Evolutionary conservation across 345 rosid genomes (phyloP).

Genomic region (Rhodomyrtus tomentosa): DNA sequence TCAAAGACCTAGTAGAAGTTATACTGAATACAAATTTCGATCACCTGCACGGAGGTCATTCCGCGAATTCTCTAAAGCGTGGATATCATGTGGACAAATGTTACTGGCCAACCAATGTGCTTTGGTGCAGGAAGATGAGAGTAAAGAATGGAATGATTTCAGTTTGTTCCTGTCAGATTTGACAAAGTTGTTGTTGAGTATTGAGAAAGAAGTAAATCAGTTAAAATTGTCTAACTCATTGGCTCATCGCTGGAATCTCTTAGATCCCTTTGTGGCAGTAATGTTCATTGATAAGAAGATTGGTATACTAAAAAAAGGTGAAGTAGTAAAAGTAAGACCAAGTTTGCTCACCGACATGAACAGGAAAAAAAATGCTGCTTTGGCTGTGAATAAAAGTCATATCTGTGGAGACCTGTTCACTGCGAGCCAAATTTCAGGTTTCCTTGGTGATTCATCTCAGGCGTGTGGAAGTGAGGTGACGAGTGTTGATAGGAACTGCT

Average conservation of each 20-base stretch:
- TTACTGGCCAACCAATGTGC: constrained; percentile 26
- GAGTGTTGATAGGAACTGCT: constrained; percentile 20
- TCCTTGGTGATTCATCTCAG: constrained; percentile 12
- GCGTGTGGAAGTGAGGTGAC: constrained; percentile 31
- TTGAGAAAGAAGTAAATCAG: constrained; percentile 43
- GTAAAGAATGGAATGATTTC: constrained; percentile 60
- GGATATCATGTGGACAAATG: constrained; percentile 56
- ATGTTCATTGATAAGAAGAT: constrained; percentile 66
- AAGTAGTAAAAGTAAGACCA: constrained; percentile 39
- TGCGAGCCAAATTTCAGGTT: constrained; percentile 6
- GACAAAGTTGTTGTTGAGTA: constrained; percentile 26
- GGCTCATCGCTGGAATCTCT: constrained; percentile 56
- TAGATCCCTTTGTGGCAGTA: constrained; percentile 84
- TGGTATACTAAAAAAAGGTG: constrained; percentile 69
- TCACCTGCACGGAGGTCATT: constrained; percentile 55
- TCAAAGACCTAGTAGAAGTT: constrained; percentile 42
- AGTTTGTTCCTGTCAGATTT: constrained; percentile 62
- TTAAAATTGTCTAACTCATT: constrained; percentile 24
- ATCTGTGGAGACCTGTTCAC: constrained; percentile 1
- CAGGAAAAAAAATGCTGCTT: constrained; percentile 10
- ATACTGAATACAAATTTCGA: constrained; percentile 36
- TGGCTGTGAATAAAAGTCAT: constrained; percentile 9
- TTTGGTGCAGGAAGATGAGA: constrained; percentile 27
- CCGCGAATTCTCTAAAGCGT: constrained; percentile 73
- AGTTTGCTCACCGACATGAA: constrained; percentile 20